Evolutionary conservation across 1,284 basidiomycete genomes (phyloP).

Genomic region (Chondrostereum purpureum): DNA sequence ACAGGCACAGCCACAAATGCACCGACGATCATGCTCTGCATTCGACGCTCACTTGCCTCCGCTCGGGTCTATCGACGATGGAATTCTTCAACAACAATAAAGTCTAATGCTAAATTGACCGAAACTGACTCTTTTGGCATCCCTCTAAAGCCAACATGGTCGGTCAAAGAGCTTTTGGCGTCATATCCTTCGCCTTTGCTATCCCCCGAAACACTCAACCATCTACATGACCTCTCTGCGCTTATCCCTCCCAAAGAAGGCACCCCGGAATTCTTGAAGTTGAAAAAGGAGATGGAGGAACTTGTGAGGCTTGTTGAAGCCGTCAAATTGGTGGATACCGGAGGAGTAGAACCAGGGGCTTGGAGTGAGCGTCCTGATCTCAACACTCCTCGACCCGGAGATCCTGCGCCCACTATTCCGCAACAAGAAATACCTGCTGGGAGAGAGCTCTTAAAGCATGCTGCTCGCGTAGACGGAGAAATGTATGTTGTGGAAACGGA

Average conservation of each 20-base stretch:
- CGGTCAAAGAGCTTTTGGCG: conserved; percentile 63
- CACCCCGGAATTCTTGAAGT: conserved; percentile 38
- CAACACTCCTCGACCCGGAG: conserved; percentile 24
- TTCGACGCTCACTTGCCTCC: conserved; percentile 15
- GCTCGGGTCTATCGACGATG: conserved; percentile 5
- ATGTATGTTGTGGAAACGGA: conserved; percentile 38
- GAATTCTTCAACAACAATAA: conserved; percentile 9
- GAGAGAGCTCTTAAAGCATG: conserved; percentile 39
- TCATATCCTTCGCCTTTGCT: conserved; percentile 67
- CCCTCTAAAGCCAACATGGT: conserved; percentile 66
- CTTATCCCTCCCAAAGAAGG: conserved; percentile 54
- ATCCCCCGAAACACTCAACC: conserved; percentile 46
- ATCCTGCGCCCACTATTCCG: conserved; percentile 23
- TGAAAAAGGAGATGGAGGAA: conserved; percentile 58
- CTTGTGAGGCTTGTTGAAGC: conserved; percentile 72
- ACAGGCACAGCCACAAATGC: neutral
- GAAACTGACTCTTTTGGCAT: conserved; percentile 53
- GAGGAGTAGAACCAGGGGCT: conserved; percentile 14
- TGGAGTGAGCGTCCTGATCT: conserved; percentile 9
- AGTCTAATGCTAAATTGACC: conserved; percentile 9
- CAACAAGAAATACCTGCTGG: conserved; percentile 26
- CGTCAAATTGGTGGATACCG: conserved; percentile 56
- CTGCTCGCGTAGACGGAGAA: conserved; percentile 36
- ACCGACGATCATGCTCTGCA: conserved; percentile 16
- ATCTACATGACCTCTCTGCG: conserved; percentile 64